Evolutionary conservation across 495 filamentous ascomycete genomes (phyloP), one percentile per base, ranked within the genome.

Genomic region (Aspergillus ellipticus): DNA sequence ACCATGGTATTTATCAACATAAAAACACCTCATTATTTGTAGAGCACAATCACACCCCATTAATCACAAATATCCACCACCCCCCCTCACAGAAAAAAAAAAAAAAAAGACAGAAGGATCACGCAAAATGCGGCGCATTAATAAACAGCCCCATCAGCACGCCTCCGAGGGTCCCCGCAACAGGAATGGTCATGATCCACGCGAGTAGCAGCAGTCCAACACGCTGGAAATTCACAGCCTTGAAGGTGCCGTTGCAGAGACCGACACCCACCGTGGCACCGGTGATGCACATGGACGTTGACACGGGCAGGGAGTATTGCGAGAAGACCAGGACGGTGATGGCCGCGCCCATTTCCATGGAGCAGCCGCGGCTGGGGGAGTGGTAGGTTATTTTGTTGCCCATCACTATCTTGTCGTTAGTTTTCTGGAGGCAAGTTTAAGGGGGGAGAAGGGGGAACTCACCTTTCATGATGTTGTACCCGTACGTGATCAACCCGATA

Each of bases 391-490:
- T 85, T 57, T 82, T 82, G 76, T 86, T 87, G 58, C 84, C 84
- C 80, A 86, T 82, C 63, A 80, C 74, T 78, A 54, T n/a, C n/a
- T n/a, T n/a, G 55, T 19, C 13, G n/a, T n/a, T n/a, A n/a, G n/a
- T n/a, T n/a, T n/a, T n/a, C n/a, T n/a, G n/a, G n/a, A n/a, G n/a
- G n/a, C n/a, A n/a, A n/a, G n/a, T n/a, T n/a, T n/a, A n/a, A n/a
- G n/a, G n/a, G n/a, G n/a, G n/a, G n/a, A n/a, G n/a, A n/a, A n/a
- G n/a, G n/a, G n/a, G n/a, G n/a, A n/a, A 48, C 68, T 60, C 64
- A 77, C 75, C 76, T 68, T 82, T 82, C 82, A 87, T 86, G 67
- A 87, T 87, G 70, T 86, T 84, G 70, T 86, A 87, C 13, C 85
- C 84, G 58, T 85, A 88, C 26, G 81, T 85, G 58, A 75, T 69